phyloP scores from a whole-genome alignment of 495 filamentous ascomycete genomes.

The Penicillium canariense region DNA sequence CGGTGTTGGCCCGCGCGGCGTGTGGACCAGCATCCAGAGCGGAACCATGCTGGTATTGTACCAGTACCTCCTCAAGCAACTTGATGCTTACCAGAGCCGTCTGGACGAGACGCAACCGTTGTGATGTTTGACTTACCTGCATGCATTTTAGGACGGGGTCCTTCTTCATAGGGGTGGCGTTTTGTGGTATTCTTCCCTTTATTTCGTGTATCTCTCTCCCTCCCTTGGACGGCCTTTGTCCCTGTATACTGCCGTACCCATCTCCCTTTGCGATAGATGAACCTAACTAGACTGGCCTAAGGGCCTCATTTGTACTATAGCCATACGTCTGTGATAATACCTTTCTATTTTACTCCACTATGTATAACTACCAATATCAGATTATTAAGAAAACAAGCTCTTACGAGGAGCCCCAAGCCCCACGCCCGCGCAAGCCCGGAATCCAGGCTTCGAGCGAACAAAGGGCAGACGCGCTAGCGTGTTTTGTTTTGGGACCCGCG shows the following conservation, averaged over 20 bases:
- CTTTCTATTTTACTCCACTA: not conserved
- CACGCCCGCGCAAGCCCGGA: no score
- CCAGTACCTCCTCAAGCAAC: constrained; percentile 76
- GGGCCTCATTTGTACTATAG: constrained; percentile 7
- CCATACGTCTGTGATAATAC: not conserved
- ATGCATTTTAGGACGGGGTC: constrained; percentile 16
- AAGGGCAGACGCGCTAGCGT: constrained; percentile 27
- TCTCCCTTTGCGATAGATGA: constrained; percentile 10
- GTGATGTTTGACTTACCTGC: constrained; percentile 10
- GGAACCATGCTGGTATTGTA: constrained; percentile 97
- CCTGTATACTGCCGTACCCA: constrained; percentile 1
- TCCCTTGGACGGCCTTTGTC: not conserved
- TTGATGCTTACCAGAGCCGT: constrained; percentile 52
- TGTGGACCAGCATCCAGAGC: constrained; percentile 98
- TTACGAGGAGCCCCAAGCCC: no score
- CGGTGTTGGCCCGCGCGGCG: constrained; percentile 85
- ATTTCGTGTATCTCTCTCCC: constrained; percentile 3
- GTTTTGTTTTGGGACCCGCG: constrained; percentile 36
- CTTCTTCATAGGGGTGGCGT: constrained; percentile 32
- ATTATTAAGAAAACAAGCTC: not conserved
- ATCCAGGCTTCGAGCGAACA: not conserved
- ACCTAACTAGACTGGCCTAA: not conserved
- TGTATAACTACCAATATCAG: not conserved
- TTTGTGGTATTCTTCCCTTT: constrained; percentile 16
- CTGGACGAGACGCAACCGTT: constrained; percentile 30